Conservation (phyloP, 78 protist species). For the Dictyostelium intermedium region DNA sequence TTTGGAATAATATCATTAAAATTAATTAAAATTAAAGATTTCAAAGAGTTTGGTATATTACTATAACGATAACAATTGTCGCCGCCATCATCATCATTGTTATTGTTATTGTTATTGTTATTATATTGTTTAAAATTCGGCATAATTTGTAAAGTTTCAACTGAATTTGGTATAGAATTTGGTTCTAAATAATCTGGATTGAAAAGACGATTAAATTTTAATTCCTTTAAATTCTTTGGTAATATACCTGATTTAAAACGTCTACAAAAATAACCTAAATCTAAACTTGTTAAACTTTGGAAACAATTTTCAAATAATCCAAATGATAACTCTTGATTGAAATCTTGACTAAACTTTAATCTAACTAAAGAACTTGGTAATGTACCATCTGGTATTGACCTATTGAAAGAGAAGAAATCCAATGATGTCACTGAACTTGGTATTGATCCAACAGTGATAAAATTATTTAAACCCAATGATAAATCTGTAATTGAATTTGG, state of each 20-base stretch:
- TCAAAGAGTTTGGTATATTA: background rate
- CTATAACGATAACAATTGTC: too few species aligned
- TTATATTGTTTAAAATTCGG: background rate
- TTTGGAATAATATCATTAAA: background rate
- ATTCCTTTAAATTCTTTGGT: background rate
- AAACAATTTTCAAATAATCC: background rate
- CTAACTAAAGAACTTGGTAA: background rate
- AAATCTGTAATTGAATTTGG: background rate
- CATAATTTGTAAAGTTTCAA: background rate
- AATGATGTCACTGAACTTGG: background rate
- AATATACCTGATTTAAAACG: background rate
- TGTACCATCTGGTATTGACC: background rate
- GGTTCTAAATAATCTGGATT: background rate
- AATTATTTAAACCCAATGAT: background rate
- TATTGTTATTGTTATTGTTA: too few species aligned
- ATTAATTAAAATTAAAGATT: background rate
- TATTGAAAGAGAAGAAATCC: background rate
- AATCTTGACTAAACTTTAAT: background rate
- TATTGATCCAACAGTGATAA: background rate
- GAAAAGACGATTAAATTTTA: background rate
- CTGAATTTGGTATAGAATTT: background rate
- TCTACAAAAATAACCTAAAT: background rate
- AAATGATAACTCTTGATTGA: background rate
- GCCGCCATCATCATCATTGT: background rate
- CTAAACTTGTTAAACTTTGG: background rate